Evolutionary conservation across 2,329 filamentous ascomycete genomes (phyloP).

Genomic region (Talaromyces islandicus): DNA sequence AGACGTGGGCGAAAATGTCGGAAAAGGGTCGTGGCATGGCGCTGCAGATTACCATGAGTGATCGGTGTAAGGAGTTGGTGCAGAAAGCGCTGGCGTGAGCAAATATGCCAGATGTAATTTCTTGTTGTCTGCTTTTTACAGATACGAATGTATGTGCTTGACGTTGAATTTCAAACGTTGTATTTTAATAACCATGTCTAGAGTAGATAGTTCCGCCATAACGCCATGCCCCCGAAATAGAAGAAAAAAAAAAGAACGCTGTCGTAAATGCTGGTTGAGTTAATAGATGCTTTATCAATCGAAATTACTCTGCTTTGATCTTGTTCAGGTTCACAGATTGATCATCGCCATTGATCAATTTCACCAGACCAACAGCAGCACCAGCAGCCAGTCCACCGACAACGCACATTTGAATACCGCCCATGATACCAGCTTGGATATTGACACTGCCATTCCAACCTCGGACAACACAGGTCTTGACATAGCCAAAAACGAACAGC

Average conservation of each 20-base stretch:
- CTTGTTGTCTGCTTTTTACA: not conserved
- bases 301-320: not conserved
- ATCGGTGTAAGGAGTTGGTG: slow-evolving; percentile 56
- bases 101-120: not conserved
- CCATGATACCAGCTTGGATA: slow-evolving; percentile 50
- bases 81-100: slow-evolving; percentile 50
- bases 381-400: slow-evolving; percentile 62
- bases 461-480: slow-evolving; percentile 42
- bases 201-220: not conserved
- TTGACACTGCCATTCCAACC: slow-evolving; percentile 41
- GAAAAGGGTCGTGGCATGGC: slow-evolving; percentile 57
- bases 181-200: not conserved
- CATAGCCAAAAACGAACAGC: slow-evolving; percentile 40
- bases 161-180: not conserved
- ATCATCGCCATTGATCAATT: slow-evolving; percentile 42
- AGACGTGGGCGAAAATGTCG: slow-evolving; percentile 74
- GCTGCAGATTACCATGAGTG: slow-evolving; percentile 59
- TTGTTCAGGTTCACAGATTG: not conserved
- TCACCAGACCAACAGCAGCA: slow-evolving; percentile 59
- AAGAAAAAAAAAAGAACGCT: too few species aligned
- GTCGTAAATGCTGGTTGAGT: not conserved
- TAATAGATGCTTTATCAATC: not conserved
- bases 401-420: slow-evolving; percentile 58
- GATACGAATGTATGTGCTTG: not conserved
- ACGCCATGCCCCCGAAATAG: not conserved